Evolutionary conservation across 129 eudicot genomes (phyloP).

Genomic region (Pseudognaphalium luteoalbum): DNA sequence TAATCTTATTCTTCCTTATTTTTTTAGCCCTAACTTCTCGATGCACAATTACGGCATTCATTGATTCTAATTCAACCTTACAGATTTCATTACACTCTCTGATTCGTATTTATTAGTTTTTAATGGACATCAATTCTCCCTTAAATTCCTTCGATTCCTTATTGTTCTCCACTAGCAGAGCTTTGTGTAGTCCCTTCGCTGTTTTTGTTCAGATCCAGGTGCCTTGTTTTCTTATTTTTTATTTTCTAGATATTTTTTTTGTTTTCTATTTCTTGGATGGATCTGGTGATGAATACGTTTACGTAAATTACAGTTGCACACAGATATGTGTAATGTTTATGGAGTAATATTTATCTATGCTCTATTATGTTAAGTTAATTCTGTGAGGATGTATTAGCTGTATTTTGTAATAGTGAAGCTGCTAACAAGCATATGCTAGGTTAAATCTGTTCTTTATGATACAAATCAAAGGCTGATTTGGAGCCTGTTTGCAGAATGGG

Average conservation of each 20-base stretch:
- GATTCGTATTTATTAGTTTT: background rate
- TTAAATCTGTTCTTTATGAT: background rate
- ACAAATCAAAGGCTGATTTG: too few species aligned
- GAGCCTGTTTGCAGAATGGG: too few species aligned
- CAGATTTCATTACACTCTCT: slow-evolving; percentile 14
- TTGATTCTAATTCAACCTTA: slow-evolving; percentile 24
- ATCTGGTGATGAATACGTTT: slow-evolving; percentile 20
- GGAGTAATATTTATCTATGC: background rate
- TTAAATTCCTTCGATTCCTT: slow-evolving; percentile 54
- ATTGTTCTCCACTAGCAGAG: slow-evolving; percentile 65
- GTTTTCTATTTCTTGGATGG: slow-evolving; percentile 2
- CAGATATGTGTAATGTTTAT: background rate
- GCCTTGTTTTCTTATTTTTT: background rate
- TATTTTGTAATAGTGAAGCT: background rate
- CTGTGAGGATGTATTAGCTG: background rate
- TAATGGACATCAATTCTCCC: slow-evolving; percentile 32
- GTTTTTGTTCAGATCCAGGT: slow-evolving; percentile 97
- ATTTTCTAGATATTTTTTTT: background rate
- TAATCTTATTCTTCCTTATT: background rate
- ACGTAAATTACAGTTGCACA: background rate
- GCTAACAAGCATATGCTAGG: background rate
- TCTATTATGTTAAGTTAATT: background rate
- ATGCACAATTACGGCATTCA: slow-evolving; percentile 17
- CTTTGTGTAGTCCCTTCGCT: slow-evolving; percentile 56
- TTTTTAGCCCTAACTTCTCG: background rate